phyloP scores from a whole-genome alignment of 169 alveolate genomes.

The Eimeria zaria region DNA sequence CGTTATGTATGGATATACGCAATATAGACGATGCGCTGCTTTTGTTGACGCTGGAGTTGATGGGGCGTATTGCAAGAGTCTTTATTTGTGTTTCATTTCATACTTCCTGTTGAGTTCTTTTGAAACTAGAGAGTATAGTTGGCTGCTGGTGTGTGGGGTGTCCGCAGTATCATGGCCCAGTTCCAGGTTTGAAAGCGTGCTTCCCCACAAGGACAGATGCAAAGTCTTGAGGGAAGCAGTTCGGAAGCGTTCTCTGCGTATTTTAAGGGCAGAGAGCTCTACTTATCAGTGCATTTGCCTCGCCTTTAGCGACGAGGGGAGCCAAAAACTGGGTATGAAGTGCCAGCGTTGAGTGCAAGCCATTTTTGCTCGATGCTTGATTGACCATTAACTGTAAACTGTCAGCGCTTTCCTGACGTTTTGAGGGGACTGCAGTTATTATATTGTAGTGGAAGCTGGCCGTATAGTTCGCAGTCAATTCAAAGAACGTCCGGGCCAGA shows the following conservation, averaged over 20 bases:
- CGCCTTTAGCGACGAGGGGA: neutral
- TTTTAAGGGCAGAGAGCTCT: neutral
- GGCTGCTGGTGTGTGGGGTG: neutral
- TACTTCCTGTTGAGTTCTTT: neutral
- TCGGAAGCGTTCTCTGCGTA: neutral
- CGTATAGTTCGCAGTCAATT: neutral
- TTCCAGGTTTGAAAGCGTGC: slow-evolving; percentile 29
- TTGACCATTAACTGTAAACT: neutral
- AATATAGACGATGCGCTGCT: neutral
- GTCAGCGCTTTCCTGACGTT: neutral
- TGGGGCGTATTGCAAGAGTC: neutral
- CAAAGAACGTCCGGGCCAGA: neutral
- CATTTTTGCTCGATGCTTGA: neutral
- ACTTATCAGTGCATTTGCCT: neutral
- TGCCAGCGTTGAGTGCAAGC: neutral
- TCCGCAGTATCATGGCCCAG: slow-evolving; percentile 57
- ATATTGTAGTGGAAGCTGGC: neutral
- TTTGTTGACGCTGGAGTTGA: neutral
- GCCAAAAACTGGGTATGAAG: neutral
- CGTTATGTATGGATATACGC: neutral
- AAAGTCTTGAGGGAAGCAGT: neutral
- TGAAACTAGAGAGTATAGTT: no score
- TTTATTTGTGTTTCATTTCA: neutral
- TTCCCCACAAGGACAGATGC: neutral
- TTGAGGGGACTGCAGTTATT: neutral